phyloP scores from a whole-genome alignment of 106 monocot genomes.

The Vanilla planifolia region DNA sequence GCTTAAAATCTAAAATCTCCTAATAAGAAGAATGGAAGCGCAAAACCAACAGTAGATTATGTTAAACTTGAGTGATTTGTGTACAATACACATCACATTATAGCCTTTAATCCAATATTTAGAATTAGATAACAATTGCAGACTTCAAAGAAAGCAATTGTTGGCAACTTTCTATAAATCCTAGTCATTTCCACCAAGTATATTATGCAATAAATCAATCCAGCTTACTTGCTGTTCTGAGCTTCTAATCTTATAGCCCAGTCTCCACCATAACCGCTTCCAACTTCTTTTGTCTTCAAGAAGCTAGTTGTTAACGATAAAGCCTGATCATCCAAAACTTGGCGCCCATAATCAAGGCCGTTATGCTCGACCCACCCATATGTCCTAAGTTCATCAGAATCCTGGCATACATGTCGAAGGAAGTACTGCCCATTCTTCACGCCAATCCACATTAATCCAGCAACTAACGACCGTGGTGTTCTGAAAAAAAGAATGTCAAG shows the following conservation, averaged over 20 bases:
- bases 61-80: too few relatives aligned
- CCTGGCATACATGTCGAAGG: conserved; percentile 87
- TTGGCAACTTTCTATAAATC: neutral
- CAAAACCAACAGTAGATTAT: too few relatives aligned
- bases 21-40: too few relatives aligned
- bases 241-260: conserved; percentile 78
- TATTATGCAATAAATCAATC: conserved; percentile 9
- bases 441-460: conserved; percentile 97
- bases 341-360: conserved; percentile 87
- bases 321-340: conserved; percentile 63
- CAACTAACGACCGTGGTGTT: conserved; percentile 73
- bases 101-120: neutral
- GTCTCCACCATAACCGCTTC: conserved; percentile 93
- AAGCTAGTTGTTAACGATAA: conserved; percentile 74
- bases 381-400: conserved; percentile 80
- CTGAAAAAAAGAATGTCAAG: conserved; percentile 14
- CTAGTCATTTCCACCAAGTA: neutral
- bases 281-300: conserved; percentile 54
- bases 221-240: conserved; percentile 48
- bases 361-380: conserved; percentile 98
- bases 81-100: too few relatives aligned
- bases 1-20: too few relatives aligned
- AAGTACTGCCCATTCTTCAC: conserved; percentile 80
- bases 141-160: neutral
- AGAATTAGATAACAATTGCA: neutral